phyloP scores from a whole-genome alignment of 2,329 filamentous ascomycete genomes.

The Fusarium secorum region DNA sequence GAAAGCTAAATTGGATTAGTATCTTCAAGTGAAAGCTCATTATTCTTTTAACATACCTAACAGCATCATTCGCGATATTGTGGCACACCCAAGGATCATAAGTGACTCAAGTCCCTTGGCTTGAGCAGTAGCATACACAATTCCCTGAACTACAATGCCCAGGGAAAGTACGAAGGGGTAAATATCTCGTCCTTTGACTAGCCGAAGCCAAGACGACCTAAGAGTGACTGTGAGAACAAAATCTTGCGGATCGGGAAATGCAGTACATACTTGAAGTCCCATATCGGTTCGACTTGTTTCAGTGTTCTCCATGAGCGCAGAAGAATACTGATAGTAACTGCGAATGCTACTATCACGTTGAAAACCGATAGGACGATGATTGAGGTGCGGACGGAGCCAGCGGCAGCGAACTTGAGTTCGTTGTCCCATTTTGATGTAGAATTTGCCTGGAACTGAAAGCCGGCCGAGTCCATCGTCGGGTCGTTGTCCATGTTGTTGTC shows the following conservation, averaged over 20 bases:
- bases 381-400: constrained; percentile 67
- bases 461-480: constrained; percentile 31
- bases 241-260: background rate
- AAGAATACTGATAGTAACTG: constrained; percentile 64
- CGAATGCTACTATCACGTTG: constrained; percentile 66
- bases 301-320: constrained; percentile 61
- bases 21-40: background rate
- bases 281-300: constrained; percentile 52
- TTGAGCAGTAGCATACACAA: constrained; percentile 65
- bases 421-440: constrained; percentile 58
- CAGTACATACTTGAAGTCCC: constrained; percentile 52
- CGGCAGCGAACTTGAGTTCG: constrained; percentile 59
- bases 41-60: constrained; percentile 56
- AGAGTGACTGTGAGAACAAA: constrained; percentile 15
- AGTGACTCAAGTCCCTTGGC: constrained; percentile 61
- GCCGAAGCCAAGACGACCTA: constrained; percentile 51
- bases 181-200: constrained; percentile 57
- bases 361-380: constrained; percentile 68
- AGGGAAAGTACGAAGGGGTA: constrained; percentile 65
- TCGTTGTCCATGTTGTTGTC: constrained; percentile 16
- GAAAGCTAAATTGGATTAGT: constrained; percentile 55
- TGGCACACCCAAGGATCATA: constrained; percentile 60
- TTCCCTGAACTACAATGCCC: constrained; percentile 65
- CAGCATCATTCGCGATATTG: constrained; percentile 65
- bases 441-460: constrained; percentile 50